These are phyloP conservation scores for Colletotrichum cereale DNA, from an alignment of 2,329 filamentous ascomycete genomes.

Conservation along the genomic window DNA sequence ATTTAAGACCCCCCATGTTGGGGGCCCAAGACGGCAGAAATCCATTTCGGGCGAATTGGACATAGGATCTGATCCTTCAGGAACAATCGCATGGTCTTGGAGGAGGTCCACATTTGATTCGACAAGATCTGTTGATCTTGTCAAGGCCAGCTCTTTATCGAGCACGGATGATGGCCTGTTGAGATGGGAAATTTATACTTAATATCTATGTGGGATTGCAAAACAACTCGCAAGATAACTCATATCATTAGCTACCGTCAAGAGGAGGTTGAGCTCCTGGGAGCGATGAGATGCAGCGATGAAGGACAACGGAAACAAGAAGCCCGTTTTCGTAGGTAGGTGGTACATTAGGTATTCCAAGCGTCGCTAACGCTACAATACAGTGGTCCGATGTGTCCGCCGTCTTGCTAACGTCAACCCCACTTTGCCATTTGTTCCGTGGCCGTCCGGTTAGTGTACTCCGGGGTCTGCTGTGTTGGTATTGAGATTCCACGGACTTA, in stretches of 20 bases:
- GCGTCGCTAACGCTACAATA: not conserved
- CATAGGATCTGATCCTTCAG: slow-evolving; percentile 1
- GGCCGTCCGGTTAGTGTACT: not conserved
- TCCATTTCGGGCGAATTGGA: not conserved
- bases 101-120: not conserved
- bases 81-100: not conserved
- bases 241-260: no score
- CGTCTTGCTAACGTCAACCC: not conserved
- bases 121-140: not conserved
- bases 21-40: not conserved
- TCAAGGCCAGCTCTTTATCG: not conserved
- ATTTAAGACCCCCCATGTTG: not conserved
- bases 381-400: not conserved
- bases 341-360: not conserved
- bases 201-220: not conserved
- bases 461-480: not conserved
- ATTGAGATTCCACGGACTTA: no score
- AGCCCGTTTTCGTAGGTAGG: not conserved
- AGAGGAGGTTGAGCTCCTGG: not conserved
- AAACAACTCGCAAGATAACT: no score
- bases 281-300: not conserved
- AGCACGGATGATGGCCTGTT: not conserved
- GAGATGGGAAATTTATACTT: not conserved
- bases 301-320: not conserved
- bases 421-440: not conserved